These are phyloP conservation scores for Clarireedia paspali DNA, from an alignment of 2,329 filamentous ascomycete species.

Conservation along the genomic window DNA sequence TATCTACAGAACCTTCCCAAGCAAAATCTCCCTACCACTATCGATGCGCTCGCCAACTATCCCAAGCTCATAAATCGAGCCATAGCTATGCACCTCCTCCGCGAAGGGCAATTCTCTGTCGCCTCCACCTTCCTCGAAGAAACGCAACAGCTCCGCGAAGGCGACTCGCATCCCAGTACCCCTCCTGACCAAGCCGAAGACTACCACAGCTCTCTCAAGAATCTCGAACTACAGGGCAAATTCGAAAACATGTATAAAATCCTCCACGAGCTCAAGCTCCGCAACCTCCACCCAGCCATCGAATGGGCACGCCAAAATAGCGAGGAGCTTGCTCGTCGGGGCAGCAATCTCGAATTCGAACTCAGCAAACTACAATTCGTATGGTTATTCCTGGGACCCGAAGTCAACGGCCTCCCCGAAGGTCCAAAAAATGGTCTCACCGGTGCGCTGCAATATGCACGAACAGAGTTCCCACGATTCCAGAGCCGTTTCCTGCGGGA, in stretches of 20 bases:
- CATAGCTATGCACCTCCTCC: slow-evolving; percentile 91
- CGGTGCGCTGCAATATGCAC: slow-evolving; percentile 69
- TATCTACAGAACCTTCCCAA: slow-evolving; percentile 25
- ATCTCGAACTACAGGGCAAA: slow-evolving; percentile 63
- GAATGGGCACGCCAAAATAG: slow-evolving; percentile 73
- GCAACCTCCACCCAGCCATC: slow-evolving; percentile 77
- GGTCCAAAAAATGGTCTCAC: slow-evolving; percentile 47
- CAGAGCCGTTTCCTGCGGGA: slow-evolving; percentile 67
- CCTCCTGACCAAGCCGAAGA: slow-evolving; percentile 26
- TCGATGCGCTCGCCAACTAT: slow-evolving; percentile 72
- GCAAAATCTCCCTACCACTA: slow-evolving; percentile 66
- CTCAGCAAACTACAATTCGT: slow-evolving; percentile 84
- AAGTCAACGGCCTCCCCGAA: slow-evolving; percentile 47
- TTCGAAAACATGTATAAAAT: slow-evolving; percentile 91
- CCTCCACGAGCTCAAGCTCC: slow-evolving; percentile 65
- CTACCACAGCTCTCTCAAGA: slow-evolving; percentile 51
- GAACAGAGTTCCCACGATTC: slow-evolving; percentile 66
- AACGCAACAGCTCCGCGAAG: slow-evolving; percentile 36
- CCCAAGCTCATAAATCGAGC: slow-evolving; percentile 79
- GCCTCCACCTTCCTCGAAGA: slow-evolving; percentile 80
- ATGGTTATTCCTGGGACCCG: slow-evolving; percentile 68
- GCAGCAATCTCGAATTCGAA: slow-evolving; percentile 93
- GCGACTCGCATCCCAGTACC: slow-evolving; percentile 3
- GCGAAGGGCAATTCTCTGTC: slow-evolving; percentile 87
- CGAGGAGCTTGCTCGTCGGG: slow-evolving; percentile 63